A percentile compares a stretch with the other conserved stretches of the same genome.
These are phyloP conservation scores for Boletellus ananas DNA, from an alignment of 768 basidiomycete species.

Conservation along the genomic window DNA sequence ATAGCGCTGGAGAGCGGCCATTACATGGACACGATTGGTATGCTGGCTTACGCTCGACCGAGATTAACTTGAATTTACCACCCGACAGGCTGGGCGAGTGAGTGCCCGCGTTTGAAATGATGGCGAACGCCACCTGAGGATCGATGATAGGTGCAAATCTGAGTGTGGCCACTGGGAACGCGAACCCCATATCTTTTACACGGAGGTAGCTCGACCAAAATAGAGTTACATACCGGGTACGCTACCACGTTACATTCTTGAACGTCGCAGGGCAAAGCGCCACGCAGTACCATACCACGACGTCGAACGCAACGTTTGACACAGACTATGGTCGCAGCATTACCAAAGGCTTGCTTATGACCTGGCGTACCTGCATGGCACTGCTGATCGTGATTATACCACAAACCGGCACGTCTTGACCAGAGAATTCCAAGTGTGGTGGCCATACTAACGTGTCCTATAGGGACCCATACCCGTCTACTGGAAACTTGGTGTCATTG, in stretches of 20 bases:
- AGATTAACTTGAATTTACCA: background rate
- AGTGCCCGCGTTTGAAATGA: constrained; percentile 10
- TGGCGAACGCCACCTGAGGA: background rate
- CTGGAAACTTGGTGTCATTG: constrained; percentile 51
- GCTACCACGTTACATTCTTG: background rate
- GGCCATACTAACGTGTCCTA: background rate
- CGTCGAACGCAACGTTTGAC: constrained; percentile 54
- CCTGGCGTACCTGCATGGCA: constrained; percentile 63
- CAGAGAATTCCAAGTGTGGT: background rate
- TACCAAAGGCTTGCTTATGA: constrained; percentile 61
- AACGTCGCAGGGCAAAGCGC: background rate
- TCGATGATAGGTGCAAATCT: constrained; percentile 44
- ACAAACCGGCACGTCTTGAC: constrained; percentile 46
- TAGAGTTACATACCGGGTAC: constrained; percentile 69
- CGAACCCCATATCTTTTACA: constrained; percentile 54
- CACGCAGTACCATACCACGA: constrained; percentile 62
- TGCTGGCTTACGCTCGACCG: constrained; percentile 6
- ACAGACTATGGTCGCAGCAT: constrained; percentile 52
- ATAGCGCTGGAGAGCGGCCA: constrained; percentile 71
- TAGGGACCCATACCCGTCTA: constrained; percentile 62
- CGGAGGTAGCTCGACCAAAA: constrained; percentile 80
- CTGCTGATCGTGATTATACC: constrained; percentile 73
- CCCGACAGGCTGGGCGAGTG: constrained; percentile 58
- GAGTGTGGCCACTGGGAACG: constrained; percentile 34
- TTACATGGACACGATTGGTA: constrained; percentile 91